A percentile compares a stretch with the other conserved stretches of the same genome.
phyloP scores from a whole-genome alignment of 768 basidiomycete species.

The Podaxis rugospora region DNA sequence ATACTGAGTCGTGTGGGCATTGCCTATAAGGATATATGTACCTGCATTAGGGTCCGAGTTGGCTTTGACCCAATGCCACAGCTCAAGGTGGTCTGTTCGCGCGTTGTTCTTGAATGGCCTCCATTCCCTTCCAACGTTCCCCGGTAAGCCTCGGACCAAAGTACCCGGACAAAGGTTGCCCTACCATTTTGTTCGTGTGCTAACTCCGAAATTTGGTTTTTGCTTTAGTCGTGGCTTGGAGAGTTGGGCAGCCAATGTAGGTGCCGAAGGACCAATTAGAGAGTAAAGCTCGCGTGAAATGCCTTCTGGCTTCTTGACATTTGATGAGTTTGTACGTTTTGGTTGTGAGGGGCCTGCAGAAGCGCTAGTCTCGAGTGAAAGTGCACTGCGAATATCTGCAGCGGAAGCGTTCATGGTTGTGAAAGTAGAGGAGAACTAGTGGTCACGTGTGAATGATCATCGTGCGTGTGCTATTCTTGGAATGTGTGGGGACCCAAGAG shows the following conservation, averaged over 20 bases:
- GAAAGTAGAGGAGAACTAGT: conserved; percentile 13
- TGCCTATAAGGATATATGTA: conserved; percentile 24
- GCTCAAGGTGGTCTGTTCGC: conserved; percentile 61
- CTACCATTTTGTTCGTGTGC: conserved; percentile 70
- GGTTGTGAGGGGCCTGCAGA: conserved; percentile 41
- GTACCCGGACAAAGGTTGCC: conserved; percentile 11
- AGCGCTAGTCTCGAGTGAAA: conserved; percentile 50
- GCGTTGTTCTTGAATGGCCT: conserved; percentile 68
- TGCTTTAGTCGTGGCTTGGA: conserved; percentile 84
- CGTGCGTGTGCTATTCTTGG: not conserved
- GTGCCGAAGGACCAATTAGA: conserved; percentile 91
- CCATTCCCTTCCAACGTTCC: conserved; percentile 59
- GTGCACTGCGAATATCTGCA: conserved; percentile 80
- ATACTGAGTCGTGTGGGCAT: not conserved
- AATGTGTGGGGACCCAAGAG: not conserved
- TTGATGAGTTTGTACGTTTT: conserved; percentile 32
- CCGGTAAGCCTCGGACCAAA: not conserved
- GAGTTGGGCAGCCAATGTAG: conserved; percentile 75
- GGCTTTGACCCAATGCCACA: conserved; percentile 82
- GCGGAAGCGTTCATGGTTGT: conserved; percentile 62
- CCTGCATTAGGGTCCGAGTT: conserved; percentile 50
- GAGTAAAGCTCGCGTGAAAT: conserved; percentile 92
- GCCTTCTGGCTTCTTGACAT: conserved; percentile 74
- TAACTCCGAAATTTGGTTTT: conserved; percentile 69
- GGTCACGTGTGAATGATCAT: conserved; percentile 19